Evolutionary conservation across 495 filamentous ascomycete species (phyloP), one percentile per base, ranked within the genome.

Genomic region (Talaromyces ruber): DNA sequence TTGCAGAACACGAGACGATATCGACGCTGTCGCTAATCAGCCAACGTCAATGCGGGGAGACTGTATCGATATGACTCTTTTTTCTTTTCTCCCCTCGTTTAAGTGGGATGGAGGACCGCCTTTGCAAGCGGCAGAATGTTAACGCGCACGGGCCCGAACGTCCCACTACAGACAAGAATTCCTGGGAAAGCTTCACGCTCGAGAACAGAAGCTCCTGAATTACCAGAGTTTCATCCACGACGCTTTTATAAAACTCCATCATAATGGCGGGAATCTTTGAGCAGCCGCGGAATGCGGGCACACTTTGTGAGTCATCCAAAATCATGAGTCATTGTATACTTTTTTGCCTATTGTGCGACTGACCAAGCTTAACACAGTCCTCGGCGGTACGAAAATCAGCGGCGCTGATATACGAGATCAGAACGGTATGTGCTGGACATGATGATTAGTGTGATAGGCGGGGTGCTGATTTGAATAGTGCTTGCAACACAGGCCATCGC

Each of bases 361-460:
- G 34, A 65, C 72, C 62, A 77, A 59, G 66, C 64, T 70, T 74
- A 68, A 65, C 71, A 71, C 71, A 88, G 88, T 97, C 79, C 85
- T 97, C 65, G 92, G 92, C 65, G 92, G 92, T 69, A 83, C 88
- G 79, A 96, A 96, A 86, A 93, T 97, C 75, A 95, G 88, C 64
- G 94, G 94, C 70, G 80, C 89, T 66, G 94, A 98, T 77, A 93
- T 98, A 71, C 80, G 94, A 67, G 94, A 98, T 75, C 92, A 97
- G 71, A 97, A 96, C 83, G 91, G 91, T 88, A 80, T 75, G 83
- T 72, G 37, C 29, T 34, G 32, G 30, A 18, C 28, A 9, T 30
- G 39, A 24, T 32, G 2, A 51, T 57, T 26, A 43, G 25, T 61
- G 59, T 29, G 18, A 16, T 26, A 22, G n/a, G 75, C 50, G 21